Evolutionary conservation across 1,139 yeast species (phyloP).

Genomic region (Blastobotrys aristatus): DNA sequence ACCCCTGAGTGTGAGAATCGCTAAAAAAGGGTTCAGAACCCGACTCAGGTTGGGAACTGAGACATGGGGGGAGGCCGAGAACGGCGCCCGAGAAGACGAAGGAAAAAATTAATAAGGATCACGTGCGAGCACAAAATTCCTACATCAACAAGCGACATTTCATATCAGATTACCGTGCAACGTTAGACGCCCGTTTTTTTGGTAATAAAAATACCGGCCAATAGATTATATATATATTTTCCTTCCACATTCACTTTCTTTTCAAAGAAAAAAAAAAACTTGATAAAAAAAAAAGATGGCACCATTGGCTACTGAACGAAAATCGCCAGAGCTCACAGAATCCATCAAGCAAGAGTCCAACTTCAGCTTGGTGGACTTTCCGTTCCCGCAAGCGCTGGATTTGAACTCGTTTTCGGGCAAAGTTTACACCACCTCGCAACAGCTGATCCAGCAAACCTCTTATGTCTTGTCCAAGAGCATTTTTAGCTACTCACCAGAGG

Average conservation of each 20-base stretch:
- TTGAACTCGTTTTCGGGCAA: conserved; percentile 23
- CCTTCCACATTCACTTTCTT: too few species aligned
- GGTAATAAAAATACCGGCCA: too few species aligned
- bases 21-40: too few species aligned
- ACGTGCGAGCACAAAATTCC: conserved; percentile 14
- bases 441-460: conserved; percentile 59
- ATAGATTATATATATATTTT: too few species aligned
- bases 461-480: conserved; percentile 59
- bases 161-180: background rate
- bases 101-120: background rate
- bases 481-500: conserved; percentile 66
- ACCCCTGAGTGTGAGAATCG: too few species aligned
- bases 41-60: too few species aligned
- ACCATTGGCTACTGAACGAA: conserved; percentile 12
- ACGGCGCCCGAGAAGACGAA: too few species aligned
- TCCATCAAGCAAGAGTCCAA: background rate
- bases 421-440: conserved; percentile 46
- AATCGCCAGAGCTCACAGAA: conserved; percentile 4
- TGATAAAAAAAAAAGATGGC: conserved; percentile 14
- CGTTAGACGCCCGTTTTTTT: background rate
- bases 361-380: conserved; percentile 14
- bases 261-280: background rate
- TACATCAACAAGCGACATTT: background rate
- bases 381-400: conserved; percentile 21
- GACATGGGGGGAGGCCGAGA: too few species aligned